These are phyloP conservation scores for Apophysomyces variabilis DNA, from an alignment of 371 early-diverging fungal genomes.

Conservation along the genomic window DNA sequence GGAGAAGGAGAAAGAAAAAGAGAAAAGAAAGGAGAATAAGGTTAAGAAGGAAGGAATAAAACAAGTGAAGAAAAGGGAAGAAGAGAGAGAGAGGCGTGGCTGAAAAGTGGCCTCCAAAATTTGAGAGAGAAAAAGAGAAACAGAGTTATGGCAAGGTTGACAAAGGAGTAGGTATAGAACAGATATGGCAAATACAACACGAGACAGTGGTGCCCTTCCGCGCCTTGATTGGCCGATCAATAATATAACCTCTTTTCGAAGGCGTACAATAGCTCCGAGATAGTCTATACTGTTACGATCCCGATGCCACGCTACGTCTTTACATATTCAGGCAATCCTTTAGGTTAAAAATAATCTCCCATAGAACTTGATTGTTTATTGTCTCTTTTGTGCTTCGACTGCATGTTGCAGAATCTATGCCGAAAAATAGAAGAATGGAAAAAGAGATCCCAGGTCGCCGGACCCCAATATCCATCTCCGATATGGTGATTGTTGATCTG, in stretches of 20 bases:
- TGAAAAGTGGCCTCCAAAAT: neutral
- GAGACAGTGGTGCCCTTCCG: neutral
- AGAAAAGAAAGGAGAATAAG: slow-evolving; percentile 9
- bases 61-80: slow-evolving; percentile 8
- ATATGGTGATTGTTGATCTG: too few relatives aligned
- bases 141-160: slow-evolving; percentile 9
- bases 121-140: neutral
- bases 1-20: slow-evolving; percentile 3
- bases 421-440: too few relatives aligned
- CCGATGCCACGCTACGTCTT: neutral
- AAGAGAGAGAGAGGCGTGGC: slow-evolving; percentile 2
- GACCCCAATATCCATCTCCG: too few relatives aligned
- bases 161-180: slow-evolving; percentile 6
- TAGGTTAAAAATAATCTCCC: too few relatives aligned
- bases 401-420: too few relatives aligned
- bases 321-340: neutral
- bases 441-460: too few relatives aligned
- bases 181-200: slow-evolving; percentile 9
- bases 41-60: slow-evolving; percentile 10
- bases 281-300: neutral
- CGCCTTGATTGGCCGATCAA: slow-evolving; percentile 10
- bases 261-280: neutral
- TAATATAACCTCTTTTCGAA: neutral
- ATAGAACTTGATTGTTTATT: too few relatives aligned
- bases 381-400: too few relatives aligned